Evolutionary conservation across 148 eudicot species (phyloP).

Genomic region (Chenopodium album): DNA sequence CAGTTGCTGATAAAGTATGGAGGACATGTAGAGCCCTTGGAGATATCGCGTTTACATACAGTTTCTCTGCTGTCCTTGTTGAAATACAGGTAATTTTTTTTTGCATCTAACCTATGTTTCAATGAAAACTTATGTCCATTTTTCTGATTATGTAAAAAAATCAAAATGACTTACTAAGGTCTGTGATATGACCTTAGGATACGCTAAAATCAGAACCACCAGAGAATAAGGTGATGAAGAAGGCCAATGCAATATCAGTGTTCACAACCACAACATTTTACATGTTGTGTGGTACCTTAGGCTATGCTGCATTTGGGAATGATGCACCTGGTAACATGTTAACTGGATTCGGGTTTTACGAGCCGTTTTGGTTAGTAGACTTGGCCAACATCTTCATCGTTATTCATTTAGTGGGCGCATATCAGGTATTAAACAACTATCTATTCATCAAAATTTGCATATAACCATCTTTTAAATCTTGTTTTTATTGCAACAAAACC

Average conservation of each 20-base stretch:
- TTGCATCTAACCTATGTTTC: not conserved
- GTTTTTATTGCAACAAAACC: no score
- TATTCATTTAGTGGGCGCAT: not conserved
- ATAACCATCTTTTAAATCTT: no score
- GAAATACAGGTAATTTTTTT: constrained; percentile 57
- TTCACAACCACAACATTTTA: not conserved
- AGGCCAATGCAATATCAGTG: not conserved
- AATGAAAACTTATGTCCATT: not conserved
- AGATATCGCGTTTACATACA: constrained; percentile 69
- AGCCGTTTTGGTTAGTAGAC: not conserved
- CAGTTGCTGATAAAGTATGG: constrained; percentile 61
- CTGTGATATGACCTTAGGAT: not conserved
- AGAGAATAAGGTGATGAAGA: not conserved
- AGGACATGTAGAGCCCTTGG: constrained; percentile 62
- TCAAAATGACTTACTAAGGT: not conserved
- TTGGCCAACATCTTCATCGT: not conserved
- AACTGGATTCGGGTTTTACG: not conserved
- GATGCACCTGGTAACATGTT: not conserved
- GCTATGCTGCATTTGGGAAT: not conserved
- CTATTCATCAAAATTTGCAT: no score
- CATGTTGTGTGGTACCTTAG: not conserved
- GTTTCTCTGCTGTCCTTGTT: constrained; percentile 54
- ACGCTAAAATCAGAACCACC: not conserved
- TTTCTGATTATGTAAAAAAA: not conserved
- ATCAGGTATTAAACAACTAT: not conserved